Evolutionary conservation across 2,329 filamentous ascomycete species (phyloP), one percentile per base, ranked within the genome.

Genomic region (Macrophomina pseudophaseolina): DNA sequence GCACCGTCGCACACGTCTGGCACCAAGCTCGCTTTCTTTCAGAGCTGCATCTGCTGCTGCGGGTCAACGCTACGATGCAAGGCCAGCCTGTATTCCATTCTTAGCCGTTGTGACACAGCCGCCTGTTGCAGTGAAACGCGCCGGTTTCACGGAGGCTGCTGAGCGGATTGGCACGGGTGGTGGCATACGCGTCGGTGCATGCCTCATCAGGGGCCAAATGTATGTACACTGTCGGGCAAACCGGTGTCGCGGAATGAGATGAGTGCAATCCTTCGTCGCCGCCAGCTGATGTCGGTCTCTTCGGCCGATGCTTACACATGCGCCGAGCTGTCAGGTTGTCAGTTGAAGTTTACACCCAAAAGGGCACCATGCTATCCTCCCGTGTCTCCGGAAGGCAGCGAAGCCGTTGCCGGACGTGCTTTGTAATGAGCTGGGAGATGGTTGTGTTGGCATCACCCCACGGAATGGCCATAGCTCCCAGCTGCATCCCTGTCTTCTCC

Each of bases 401-500:
- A 0, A 9, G 3, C 51, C 51, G 51, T 40, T 12, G 63, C 40
- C 63, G 51, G 63, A 3, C 18, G 18, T 48, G 63, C 63, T 65
- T 56, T 53, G 63, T 65, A 56, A 65, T 54, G 35, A 7, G 2
- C 7, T 44, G 33, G n/a, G 16, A 18, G 11, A 2, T 40, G 38
- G 38, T 14, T 40, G 38, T 40, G 38, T 40, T 40, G 28, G 5
- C 49, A 28, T 16, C 18, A 40, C 8, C 42, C 53, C 18, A 6
- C 30, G 5, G 14, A 4, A 4, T 64, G 62, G 49, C 49, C 49
- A 54, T 48, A 64, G 63, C 63, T 65, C 63, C 63, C 30, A 44
- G 63, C 58, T 38, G 51, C 35, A 56, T 23, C 49, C 51, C 49
- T 16, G 62, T 23, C 18, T 18, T 40, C 42, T 46, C 56, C 54